phyloP scores from a whole-genome alignment of 208 protist genomes.

The Acanthamoeba quina region DNA sequence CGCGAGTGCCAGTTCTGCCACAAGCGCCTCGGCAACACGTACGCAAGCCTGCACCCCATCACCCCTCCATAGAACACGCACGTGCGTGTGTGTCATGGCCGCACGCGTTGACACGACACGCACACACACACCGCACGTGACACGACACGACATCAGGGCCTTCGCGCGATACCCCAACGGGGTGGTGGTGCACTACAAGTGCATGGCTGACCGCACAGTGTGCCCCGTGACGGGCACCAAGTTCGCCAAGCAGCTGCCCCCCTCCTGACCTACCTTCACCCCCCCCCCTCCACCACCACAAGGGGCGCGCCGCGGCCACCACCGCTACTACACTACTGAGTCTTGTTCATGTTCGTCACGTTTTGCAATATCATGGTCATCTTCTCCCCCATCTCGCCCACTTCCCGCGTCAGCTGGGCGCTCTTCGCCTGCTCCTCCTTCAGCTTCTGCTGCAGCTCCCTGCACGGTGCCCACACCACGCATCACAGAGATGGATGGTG shows the following conservation, averaged over 20 bases:
- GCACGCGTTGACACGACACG: neutral
- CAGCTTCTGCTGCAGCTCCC: neutral
- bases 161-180: conserved; percentile 50
- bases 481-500: neutral
- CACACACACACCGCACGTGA: neutral
- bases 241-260: neutral
- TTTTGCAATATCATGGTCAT: conserved; percentile 8
- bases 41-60: neutral
- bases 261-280: neutral
- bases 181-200: conserved; percentile 54
- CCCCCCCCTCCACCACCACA: too few relatives aligned
- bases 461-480: neutral
- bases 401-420: neutral
- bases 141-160: neutral
- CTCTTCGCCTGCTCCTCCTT: neutral
- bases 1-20: conserved; percentile 80
- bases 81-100: neutral
- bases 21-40: conserved; percentile 78
- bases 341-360: conserved; percentile 1
- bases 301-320: too few relatives aligned
- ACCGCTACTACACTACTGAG: neutral
- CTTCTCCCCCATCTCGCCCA: neutral
- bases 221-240: conserved; percentile 48
- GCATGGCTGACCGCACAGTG: neutral
- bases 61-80: too few relatives aligned